These are phyloP conservation scores for Ustilaginoidea virens DNA, from an alignment of 2,329 filamentous ascomycete genomes.

Conservation along the genomic window DNA sequence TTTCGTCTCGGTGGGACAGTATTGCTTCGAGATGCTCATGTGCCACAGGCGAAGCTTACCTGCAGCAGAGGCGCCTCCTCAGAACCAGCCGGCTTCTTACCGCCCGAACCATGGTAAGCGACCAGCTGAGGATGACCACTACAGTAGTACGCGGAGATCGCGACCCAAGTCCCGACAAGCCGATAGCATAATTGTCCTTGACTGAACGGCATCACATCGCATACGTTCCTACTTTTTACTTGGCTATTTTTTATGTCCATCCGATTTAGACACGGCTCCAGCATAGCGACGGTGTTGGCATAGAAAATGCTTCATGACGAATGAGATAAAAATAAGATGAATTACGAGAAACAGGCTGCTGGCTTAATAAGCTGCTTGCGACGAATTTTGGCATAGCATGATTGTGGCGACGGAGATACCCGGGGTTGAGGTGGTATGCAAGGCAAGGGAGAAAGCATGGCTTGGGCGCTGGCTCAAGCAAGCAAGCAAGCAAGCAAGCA, in stretches of 20 bases:
- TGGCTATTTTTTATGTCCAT: constrained; percentile 1
- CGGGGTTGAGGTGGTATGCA: too few species aligned
- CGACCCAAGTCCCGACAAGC: constrained; percentile 8
- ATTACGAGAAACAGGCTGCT: not conserved
- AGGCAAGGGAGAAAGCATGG: too few species aligned
- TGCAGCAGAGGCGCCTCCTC: not conserved
- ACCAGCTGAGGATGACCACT: constrained; percentile 3
- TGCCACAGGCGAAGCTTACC: not conserved
- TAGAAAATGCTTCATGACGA: constrained; percentile 3
- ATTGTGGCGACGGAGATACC: constrained; percentile 3
- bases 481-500: too few species aligned
- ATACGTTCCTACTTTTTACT: not conserved
- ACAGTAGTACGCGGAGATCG: not conserved
- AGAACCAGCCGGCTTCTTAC: not conserved
- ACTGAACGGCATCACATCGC: constrained; percentile 9
- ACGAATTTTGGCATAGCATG: constrained; percentile 1
- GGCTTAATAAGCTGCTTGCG: not conserved
- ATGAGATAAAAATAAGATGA: too few species aligned
- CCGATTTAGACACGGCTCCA: not conserved
- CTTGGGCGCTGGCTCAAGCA: too few species aligned
- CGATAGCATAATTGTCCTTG: constrained; percentile 17
- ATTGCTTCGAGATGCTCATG: not conserved
- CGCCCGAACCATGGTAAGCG: constrained; percentile 3
- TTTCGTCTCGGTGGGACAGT: not conserved
- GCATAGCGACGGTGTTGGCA: constrained; percentile 6